Conservation (phyloP, 2,329 filamentous ascomycete species). For the Aspergillus nomiae region DNA sequence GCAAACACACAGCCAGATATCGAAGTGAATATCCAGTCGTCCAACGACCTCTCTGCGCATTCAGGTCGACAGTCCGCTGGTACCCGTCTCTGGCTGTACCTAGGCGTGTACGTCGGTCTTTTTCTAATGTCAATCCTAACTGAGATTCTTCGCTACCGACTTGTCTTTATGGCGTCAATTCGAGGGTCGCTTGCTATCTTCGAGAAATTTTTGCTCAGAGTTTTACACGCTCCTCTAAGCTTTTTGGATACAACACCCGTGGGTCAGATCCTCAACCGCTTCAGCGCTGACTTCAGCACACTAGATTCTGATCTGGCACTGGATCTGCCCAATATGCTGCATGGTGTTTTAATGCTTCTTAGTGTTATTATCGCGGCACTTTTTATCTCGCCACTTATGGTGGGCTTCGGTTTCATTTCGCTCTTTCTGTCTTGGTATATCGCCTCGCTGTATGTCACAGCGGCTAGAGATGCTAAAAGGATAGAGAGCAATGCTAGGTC, state of each 20-base stretch:
- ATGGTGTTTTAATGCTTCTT: conserved; percentile 62
- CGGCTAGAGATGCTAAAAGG: conserved; percentile 71
- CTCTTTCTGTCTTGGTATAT: conserved; percentile 6
- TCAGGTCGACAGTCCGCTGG: background rate
- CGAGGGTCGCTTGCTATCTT: conserved; percentile 71
- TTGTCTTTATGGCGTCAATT: conserved; percentile 66
- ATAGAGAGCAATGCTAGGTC: conserved; percentile 75
- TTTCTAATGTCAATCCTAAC: conserved; percentile 2
- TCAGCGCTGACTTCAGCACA: conserved; percentile 73
- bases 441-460: conserved; percentile 64
- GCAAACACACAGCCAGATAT: background rate
- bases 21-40: background rate
- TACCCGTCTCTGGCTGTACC: background rate
- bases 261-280: conserved; percentile 74
- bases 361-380: conserved; percentile 58
- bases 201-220: conserved; percentile 63
- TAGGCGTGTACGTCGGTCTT: conserved; percentile 7
- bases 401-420: conserved; percentile 7
- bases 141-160: conserved; percentile 58
- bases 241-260: conserved; percentile 79
- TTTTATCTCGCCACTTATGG: conserved; percentile 5
- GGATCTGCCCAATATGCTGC: conserved; percentile 62
- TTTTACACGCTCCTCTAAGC: conserved; percentile 70
- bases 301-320: conserved; percentile 68
- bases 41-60: background rate